Percentiles rank a stretch among this genome's conserved stretches.
Conservation (phyloP, 176 grass and related monocot species). For the Rhipidocladum racemiflorum region DNA sequence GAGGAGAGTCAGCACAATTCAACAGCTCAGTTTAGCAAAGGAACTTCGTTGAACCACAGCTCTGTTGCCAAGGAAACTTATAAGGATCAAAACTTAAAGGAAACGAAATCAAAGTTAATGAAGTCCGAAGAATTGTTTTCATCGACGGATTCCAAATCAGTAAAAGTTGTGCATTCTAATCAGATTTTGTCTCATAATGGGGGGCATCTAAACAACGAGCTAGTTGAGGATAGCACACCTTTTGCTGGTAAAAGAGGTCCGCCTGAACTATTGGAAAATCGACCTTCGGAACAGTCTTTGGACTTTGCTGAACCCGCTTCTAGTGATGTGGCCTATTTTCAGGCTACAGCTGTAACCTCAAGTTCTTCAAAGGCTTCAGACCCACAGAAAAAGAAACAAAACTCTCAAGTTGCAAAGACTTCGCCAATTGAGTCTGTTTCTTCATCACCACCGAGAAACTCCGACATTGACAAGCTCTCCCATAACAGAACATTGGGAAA, state of each 20-base stretch:
- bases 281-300: constrained; percentile 35
- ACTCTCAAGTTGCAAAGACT: constrained; percentile 43
- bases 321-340: constrained; percentile 48
- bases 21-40: constrained; percentile 36
- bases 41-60: constrained; percentile 21
- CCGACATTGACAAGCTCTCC: constrained; percentile 50
- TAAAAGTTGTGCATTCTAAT: constrained; percentile 24
- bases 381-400: constrained; percentile 59
- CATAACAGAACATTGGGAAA: constrained; percentile 53
- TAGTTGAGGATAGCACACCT: constrained; percentile 36
- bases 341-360: constrained; percentile 54
- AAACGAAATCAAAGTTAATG: constrained; percentile 38
- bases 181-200: constrained; percentile 36
- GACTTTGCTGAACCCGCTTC: constrained; percentile 36
- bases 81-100: constrained; percentile 44
- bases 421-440: constrained; percentile 65
- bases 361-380: constrained; percentile 75
- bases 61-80: constrained; percentile 37
- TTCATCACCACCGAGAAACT: constrained; percentile 65
- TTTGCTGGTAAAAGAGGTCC: constrained; percentile 43
- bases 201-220: constrained; percentile 34
- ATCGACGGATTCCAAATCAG: constrained; percentile 30
- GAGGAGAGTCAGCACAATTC: constrained; percentile 56
- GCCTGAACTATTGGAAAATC: constrained; percentile 32
- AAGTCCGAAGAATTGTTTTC: constrained; percentile 44